These are phyloP conservation scores for Tetrapisispora phaffii DNA, from an alignment of 805 yeast species.

Conservation along the genomic window DNA sequence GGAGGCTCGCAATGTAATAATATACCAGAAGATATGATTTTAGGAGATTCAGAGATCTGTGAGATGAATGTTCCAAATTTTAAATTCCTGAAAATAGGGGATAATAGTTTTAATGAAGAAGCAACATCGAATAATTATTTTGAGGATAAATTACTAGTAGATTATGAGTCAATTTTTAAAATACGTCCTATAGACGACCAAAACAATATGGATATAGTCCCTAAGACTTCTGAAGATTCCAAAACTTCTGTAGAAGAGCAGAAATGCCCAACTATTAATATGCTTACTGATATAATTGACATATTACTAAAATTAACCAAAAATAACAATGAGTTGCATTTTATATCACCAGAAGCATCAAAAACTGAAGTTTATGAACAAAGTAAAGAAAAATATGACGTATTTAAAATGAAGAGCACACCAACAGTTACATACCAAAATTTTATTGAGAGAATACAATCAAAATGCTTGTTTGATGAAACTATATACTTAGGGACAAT, in stretches of 20 bases:
- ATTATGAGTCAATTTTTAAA: neutral
- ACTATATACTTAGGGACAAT: constrained; percentile 21
- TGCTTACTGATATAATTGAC: constrained; percentile 9
- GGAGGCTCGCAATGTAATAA: neutral
- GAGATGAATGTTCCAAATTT: neutral
- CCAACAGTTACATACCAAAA: constrained; percentile 20
- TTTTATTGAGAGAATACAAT: constrained; percentile 21
- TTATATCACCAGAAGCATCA: neutral
- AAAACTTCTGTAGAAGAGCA: too few relatives aligned
- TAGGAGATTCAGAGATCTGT: neutral
- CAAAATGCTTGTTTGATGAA: constrained; percentile 24
- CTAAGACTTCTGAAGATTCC: neutral
- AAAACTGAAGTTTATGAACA: constrained; percentile 1
- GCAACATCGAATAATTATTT: neutral
- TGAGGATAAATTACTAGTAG: neutral
- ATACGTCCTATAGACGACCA: neutral
- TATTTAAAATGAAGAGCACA: constrained; percentile 23
- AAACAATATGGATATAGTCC: neutral
- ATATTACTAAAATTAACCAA: constrained; percentile 8
- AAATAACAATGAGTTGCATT: neutral
- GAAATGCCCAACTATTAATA: constrained; percentile 8
- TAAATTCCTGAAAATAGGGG: neutral
- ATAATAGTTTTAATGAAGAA: neutral
- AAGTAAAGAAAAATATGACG: neutral
- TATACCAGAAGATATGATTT: neutral